A percentile compares a stretch with the other conserved stretches of the same genome.
These are phyloP conservation scores for Meyerozyma athensensis DNA, from an alignment of 1,139 yeast species.

Conservation along the genomic window DNA sequence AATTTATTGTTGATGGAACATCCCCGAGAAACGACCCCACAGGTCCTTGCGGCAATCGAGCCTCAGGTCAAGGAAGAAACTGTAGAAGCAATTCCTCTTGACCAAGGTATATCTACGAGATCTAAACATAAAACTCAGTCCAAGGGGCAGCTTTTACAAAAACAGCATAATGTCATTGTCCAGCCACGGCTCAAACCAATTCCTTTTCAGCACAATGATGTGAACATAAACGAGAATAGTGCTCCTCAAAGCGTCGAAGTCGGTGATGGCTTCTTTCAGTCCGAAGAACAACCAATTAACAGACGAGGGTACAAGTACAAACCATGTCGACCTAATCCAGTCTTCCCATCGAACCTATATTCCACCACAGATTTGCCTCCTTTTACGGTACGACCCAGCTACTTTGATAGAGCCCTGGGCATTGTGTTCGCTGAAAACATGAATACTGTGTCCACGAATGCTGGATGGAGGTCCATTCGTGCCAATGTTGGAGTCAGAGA, in stretches of 20 bases:
- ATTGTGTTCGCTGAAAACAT: slow-evolving; percentile 43
- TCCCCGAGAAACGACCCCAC: background rate
- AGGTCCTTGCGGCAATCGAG: slow-evolving; percentile 14
- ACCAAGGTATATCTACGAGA: slow-evolving; percentile 22
- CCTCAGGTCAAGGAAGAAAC: slow-evolving; percentile 19
- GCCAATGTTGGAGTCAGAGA: slow-evolving; percentile 73
- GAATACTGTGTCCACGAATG: slow-evolving; percentile 46
- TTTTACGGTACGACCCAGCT: slow-evolving; percentile 53
- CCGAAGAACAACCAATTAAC: slow-evolving; percentile 78
- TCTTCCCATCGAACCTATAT: slow-evolving; percentile 56
- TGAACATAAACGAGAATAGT: slow-evolving; percentile 12
- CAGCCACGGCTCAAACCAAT: slow-evolving; percentile 46
- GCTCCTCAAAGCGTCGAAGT: background rate
- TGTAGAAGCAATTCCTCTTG: slow-evolving; percentile 3
- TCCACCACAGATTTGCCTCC: slow-evolving; percentile 76
- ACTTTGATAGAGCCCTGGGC: slow-evolving; percentile 70
- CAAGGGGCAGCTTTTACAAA: slow-evolving; percentile 21
- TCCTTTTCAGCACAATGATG: slow-evolving; percentile 34
- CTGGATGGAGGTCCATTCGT: slow-evolving; percentile 81
- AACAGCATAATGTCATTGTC: slow-evolving; percentile 28
- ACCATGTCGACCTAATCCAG: slow-evolving; percentile 71
- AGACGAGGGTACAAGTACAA: slow-evolving; percentile 78
- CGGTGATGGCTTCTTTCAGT: slow-evolving; percentile 33
- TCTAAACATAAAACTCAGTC: slow-evolving; percentile 17
- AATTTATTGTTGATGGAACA: background rate